Base-by-base conservation (phyloP, 2,329 filamentous ascomycete species). In the Sordariomycetes sp. region DNA sequence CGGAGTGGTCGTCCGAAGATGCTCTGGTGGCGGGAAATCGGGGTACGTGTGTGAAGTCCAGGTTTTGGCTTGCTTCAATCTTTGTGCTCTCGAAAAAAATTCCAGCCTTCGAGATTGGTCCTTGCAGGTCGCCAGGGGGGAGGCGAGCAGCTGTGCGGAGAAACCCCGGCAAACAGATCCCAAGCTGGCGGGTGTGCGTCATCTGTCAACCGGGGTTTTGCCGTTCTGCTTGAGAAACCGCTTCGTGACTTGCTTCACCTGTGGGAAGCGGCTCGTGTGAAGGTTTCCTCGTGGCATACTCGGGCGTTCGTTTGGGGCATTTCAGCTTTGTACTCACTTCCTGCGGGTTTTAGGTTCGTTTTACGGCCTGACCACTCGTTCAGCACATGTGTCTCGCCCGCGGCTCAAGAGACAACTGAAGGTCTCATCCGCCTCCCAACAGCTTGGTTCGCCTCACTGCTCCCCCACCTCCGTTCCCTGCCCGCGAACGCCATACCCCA, bases 51-150 rank as follows among this genome's bases (percentile, higher is more conserved):
- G 40, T 51, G 48, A 40, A 53, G 55, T 40, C 48, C 55, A 53
- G 55, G 55, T 57, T 57, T 57, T 57, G 55, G 37, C n/a, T 32
- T 56, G 46, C 28, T 57, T 24, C 40, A 50, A 28, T 51, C 55
- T 57, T 57, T 57, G 55, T 57, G 55, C 48, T 52, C 50, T 57
- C 32, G 28, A 43, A 53, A 57, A 57, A 57, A 57, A 53, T 52
- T 52, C 48, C 55, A 32, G 50, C 46, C 55, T 53, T 25, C 50
- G 40, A 51, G 37, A 57, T 53, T 57, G 46, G 43, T 51, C 28
- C 43, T 24, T 51, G 43, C n/a, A 51, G 28, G 18, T 50, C 12
- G 25, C n/a, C 16, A n/a, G 34, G 55, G 20, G 34, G 55, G 20
- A 52, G 48, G 25, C 22, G 32, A 22, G 55, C 34, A 51, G 55